phyloP scores from a whole-genome alignment of 2,329 filamentous ascomycete species.

The Lanzia echinophila region DNA sequence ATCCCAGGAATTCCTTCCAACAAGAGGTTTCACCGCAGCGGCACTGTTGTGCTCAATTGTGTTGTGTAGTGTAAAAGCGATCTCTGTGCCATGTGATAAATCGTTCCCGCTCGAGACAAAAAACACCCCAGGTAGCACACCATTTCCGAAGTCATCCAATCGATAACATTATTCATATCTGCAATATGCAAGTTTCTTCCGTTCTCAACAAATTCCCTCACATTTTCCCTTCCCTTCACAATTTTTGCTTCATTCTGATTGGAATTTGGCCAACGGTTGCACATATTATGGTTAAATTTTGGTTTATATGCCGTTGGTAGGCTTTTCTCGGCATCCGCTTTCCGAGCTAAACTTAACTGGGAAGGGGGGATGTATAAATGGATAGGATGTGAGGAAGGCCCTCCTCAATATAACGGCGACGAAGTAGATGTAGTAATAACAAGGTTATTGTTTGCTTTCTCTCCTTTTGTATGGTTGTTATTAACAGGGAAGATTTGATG shows the following conservation, averaged over 20 bases:
- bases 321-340: background rate
- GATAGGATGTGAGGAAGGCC: background rate
- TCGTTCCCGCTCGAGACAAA: constrained; percentile 5
- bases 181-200: background rate
- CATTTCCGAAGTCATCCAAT: background rate
- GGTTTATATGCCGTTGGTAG: constrained; percentile 2
- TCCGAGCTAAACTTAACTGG: background rate
- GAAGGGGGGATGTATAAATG: background rate
- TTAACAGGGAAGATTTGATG: background rate
- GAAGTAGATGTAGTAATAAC: background rate
- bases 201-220: background rate
- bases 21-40: constrained; percentile 7
- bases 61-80: constrained; percentile 1
- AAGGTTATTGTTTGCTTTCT: background rate
- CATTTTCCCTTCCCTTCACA: background rate
- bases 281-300: background rate
- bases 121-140: constrained; percentile 7
- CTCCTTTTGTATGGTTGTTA: background rate
- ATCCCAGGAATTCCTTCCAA: constrained; percentile 1
- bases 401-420: constrained; percentile 4
- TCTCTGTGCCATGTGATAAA: constrained; percentile 12
- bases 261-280: background rate
- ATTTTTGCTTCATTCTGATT: background rate
- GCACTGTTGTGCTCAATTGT: constrained; percentile 6
- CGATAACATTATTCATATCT: background rate